Percentiles rank a stretch among this genome's conserved stretches.
Conservation (phyloP, 2,329 filamentous ascomycete genomes). For the Diaporthe ampelina region DNA sequence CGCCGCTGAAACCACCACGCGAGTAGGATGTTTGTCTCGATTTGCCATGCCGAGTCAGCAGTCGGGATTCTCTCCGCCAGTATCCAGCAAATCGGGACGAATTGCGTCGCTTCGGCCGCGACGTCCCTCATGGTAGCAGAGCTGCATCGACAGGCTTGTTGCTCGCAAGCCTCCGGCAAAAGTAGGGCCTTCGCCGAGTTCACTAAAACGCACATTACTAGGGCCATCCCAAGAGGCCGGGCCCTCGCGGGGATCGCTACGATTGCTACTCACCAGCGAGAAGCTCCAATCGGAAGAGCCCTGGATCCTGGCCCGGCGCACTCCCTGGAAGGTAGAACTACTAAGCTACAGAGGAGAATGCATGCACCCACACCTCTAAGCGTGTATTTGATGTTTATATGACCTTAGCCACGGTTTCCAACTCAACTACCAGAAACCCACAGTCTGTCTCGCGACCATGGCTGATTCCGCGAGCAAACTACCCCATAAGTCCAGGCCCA, state of each 20-base stretch:
- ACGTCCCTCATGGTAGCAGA: neutral
- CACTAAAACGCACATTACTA: slow-evolving; percentile 10
- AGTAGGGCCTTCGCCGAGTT: slow-evolving; percentile 7
- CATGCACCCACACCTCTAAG: no score
- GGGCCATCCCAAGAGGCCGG: slow-evolving; percentile 21
- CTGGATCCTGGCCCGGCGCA: slow-evolving; percentile 15
- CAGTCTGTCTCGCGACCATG: neutral
- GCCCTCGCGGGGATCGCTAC: neutral
- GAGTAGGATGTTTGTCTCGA: slow-evolving; percentile 9
- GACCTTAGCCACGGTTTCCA: no score
- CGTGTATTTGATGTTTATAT: no score
- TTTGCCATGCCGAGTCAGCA: slow-evolving; percentile 22
- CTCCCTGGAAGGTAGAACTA: neutral
- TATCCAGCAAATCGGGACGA: slow-evolving; percentile 6
- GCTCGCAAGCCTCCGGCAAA: slow-evolving; percentile 21
- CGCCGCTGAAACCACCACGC: slow-evolving; percentile 29
- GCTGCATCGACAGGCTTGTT: neutral
- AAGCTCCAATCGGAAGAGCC: slow-evolving; percentile 33
- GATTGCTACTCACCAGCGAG: neutral
- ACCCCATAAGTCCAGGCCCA: neutral
- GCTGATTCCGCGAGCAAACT: neutral
- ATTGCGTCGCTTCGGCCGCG: slow-evolving; percentile 15
- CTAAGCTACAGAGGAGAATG: no score
- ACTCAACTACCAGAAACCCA: neutral
- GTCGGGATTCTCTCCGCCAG: neutral